phyloP scores from a whole-genome alignment of 352 stramenopile genomes.

The Phytophthora syringae region DNA sequence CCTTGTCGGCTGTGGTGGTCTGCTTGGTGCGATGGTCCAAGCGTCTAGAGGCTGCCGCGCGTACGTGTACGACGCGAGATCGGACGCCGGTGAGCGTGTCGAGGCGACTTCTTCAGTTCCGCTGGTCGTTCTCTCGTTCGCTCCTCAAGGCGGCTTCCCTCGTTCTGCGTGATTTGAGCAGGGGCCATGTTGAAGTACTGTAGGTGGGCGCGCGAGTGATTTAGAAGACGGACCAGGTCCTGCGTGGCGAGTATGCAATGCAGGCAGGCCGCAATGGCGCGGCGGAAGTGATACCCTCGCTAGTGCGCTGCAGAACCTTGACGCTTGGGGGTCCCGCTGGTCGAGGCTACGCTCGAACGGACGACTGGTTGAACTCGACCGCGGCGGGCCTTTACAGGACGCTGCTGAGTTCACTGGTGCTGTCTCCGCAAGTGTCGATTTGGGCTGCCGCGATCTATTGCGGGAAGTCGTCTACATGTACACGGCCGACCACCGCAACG shows the following conservation, averaged over 20 bases:
- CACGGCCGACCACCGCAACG: slow-evolving; percentile 6
- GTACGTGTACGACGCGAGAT: slow-evolving; percentile 21
- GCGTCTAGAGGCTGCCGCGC: neutral
- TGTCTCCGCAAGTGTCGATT: neutral
- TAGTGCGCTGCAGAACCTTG: neutral
- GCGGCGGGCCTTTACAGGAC: slow-evolving; percentile 14
- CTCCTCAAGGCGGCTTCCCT: slow-evolving; percentile 40
- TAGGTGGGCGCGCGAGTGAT: slow-evolving; percentile 20
- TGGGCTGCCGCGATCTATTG: neutral
- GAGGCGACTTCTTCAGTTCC: neutral
- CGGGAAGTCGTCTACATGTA: neutral
- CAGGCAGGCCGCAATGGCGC: neutral
- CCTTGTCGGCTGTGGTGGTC: neutral
- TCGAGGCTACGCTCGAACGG: slow-evolving; percentile 29
- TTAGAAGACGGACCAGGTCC: slow-evolving; percentile 20
- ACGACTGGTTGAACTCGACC: slow-evolving; percentile 27
- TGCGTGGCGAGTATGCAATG: slow-evolving; percentile 4
- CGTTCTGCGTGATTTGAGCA: slow-evolving; percentile 23
- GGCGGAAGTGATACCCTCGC: no score
- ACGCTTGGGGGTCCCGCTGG: neutral
- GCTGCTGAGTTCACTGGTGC: no score
- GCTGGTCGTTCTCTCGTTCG: slow-evolving; percentile 32
- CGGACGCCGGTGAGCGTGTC: neutral
- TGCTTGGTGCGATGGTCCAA: no score
- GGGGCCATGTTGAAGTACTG: slow-evolving; percentile 26